Evolutionary conservation across 805 yeast genomes (phyloP), one percentile per base, ranked within the genome.

Genomic region (Jamesozyma gamospora): DNA sequence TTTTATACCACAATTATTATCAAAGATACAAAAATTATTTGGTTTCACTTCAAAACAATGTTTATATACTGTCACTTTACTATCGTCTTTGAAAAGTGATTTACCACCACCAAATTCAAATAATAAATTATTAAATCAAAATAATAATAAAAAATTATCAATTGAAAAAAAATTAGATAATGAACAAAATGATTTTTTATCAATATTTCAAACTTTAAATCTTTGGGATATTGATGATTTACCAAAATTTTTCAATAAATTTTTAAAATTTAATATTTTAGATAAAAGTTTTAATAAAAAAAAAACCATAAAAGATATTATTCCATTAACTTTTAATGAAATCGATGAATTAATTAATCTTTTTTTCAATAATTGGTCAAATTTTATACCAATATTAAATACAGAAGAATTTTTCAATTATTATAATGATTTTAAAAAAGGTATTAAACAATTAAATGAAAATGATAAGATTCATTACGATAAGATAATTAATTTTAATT

Each of bases 351-450:
- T 83, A 25, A 70, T 82, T 15, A 70, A 81, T 0, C 55, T 75
- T 3, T 87, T 73, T 54, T 86, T 85, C 60, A 77, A 75, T 45
- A 79, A 81, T 42, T 87, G 95, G 94, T 79, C 82, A 24, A 68
- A 72, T 19, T 60, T 75, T 4, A 65, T 79, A 17, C 94, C 95
- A 0, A 67, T 84, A 13, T 53, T 87, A 39, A 84, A 83, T 55
- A 75, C 76, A 46, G 73, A 73, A 32, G 70, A 75, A n/a, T 87
- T 87, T 51, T 65, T 80, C 53, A 63, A 65, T 17, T 74, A 75
- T 45, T 85, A 82, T 54, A 34, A 31, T 14, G 34, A 40, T 17
- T 36, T 40, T 35, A 44, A 41, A 32, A 25, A 34, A 10, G 41
- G 35, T 12, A 25, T 35, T 3, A 12, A 14, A 11, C 16, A 27